Percentiles rank a stretch among this genome's conserved stretches.
Conservation (phyloP, 2,329 filamentous ascomycete genomes). For the Fusarium anthophilum region DNA sequence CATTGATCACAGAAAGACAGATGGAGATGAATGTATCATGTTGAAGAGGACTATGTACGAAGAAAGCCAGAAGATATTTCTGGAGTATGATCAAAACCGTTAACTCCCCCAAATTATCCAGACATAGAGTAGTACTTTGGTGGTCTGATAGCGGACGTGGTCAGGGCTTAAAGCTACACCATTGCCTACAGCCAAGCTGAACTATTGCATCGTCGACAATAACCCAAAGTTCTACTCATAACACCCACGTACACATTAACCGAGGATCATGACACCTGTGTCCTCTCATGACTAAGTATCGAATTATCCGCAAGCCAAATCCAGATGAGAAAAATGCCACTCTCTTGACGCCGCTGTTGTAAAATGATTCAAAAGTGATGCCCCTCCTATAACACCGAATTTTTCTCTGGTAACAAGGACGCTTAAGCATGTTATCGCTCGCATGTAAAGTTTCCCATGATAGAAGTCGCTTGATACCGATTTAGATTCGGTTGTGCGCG, state of each 20-base stretch:
- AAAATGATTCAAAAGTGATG: constrained; percentile 27
- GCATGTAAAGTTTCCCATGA: constrained; percentile 15
- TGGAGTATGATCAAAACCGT: constrained; percentile 16
- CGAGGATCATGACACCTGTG: constrained; percentile 23
- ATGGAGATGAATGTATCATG: constrained; percentile 24
- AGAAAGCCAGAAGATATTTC: constrained; percentile 14
- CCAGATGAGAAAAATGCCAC: constrained; percentile 29
- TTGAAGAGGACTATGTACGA: constrained; percentile 37
- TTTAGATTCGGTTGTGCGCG: constrained; percentile 42
- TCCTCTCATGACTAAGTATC: constrained; percentile 16
- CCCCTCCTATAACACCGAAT: constrained; percentile 12
- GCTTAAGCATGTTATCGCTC: constrained; percentile 15
- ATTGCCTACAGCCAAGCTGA: constrained; percentile 4
- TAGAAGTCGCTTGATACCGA: background rate
- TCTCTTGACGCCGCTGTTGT: constrained; percentile 38
- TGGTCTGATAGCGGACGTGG: constrained; percentile 6
- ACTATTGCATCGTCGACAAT: constrained; percentile 9
- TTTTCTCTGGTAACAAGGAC: constrained; percentile 26
- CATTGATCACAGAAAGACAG: background rate
- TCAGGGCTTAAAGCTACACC: background rate
- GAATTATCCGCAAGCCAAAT: constrained; percentile 32
- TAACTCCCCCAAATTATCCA: constrained; percentile 8
- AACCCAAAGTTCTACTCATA: constrained; percentile 11
- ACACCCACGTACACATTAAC: constrained; percentile 31
- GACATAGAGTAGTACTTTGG: background rate